Base-by-base conservation (phyloP, 768 basidiomycete species). In the Cystoderma amianthinum region DNA sequence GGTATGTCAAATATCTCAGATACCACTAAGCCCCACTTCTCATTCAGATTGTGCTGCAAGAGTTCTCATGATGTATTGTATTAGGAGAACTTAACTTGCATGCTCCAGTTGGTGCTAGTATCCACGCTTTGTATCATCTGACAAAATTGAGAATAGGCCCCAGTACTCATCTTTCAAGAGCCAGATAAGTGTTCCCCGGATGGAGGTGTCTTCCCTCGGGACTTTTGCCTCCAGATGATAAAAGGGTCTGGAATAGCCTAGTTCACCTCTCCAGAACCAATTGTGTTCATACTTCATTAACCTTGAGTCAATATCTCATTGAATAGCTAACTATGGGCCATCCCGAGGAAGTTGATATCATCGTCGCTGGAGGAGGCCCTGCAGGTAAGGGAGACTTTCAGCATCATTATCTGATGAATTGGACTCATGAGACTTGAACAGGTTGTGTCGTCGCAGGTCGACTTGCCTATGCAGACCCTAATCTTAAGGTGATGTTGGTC, bases 331-430 rank as follows among this genome's bases (percentile, higher is more conserved):
- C 18, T 32, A 72, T 71, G 68, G 67, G 65, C 47, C 80, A 80
- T 53, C 78, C 79, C 44, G 72, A 81, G 53, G 80, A 82, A 70
- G 82, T 84, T 58, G 82, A 83, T 62, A 64, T 83, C 43, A 82
- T 84, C 48, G 77, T 84, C 42, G 69, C 68, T 45, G 82, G 82
- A 55, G 80, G 80, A 60, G 80, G 80, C 45, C 80, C 80, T 15
- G 79, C 80, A 56, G 75, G 76, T 72, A 49, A 33, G 50, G 35
- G n/a, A n/a, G n/a, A n/a, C n/a, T n/a, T n/a, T n/a, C n/a, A n/a
- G n/a, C n/a, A n/a, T 41, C 23, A 34, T 15, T 41, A 16, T n/a
- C 38, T 17, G 32, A 6, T 25, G n/a, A 4, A 30, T 41, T n/a
- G n/a, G n/a, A n/a, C n/a, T n/a, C n/a, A n/a, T n/a, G n/a, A n/a